Conservation (phyloP, 202 grass and related monocot genomes). For the Hordeum pubiflorum region DNA sequence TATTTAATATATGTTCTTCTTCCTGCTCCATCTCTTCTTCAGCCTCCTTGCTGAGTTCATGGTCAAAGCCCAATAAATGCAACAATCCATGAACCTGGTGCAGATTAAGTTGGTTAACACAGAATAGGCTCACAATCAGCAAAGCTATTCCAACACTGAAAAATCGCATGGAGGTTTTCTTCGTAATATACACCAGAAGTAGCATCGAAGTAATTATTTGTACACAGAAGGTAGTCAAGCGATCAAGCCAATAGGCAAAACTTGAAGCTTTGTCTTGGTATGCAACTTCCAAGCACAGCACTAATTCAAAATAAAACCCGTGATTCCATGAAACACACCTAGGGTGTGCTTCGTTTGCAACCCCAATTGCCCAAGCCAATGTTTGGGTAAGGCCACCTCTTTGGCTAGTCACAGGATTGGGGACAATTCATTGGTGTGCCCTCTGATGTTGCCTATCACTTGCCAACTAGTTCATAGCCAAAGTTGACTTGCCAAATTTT, state of each 20-base stretch:
- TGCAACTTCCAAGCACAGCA: background rate
- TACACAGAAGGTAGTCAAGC: background rate
- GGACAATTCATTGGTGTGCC: background rate
- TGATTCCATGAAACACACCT: background rate
- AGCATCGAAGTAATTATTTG: background rate
- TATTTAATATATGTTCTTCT: slow-evolving; percentile 61
- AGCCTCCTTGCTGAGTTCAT: slow-evolving; percentile 65
- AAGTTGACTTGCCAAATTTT: background rate
- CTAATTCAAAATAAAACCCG: background rate
- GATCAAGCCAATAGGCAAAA: background rate
- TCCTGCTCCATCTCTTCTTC: slow-evolving; percentile 85
- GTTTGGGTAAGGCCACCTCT: background rate
- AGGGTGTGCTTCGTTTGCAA: background rate
- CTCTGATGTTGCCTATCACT: background rate
- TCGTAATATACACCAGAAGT: background rate
- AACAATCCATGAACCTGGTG: slow-evolving; percentile 84
- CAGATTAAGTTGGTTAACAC: slow-evolving; percentile 16
- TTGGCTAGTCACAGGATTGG: background rate
- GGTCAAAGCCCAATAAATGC: slow-evolving; percentile 92
- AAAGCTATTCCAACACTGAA: background rate
- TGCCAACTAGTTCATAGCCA: background rate
- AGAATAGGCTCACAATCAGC: background rate
- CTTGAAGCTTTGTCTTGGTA: background rate
- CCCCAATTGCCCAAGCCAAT: background rate
- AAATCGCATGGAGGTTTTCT: background rate